A percentile compares a stretch with the other conserved stretches of the same genome.
These are phyloP conservation scores for Paxillus involutus DNA, from an alignment of 768 basidiomycete genomes.

Conservation along the genomic window DNA sequence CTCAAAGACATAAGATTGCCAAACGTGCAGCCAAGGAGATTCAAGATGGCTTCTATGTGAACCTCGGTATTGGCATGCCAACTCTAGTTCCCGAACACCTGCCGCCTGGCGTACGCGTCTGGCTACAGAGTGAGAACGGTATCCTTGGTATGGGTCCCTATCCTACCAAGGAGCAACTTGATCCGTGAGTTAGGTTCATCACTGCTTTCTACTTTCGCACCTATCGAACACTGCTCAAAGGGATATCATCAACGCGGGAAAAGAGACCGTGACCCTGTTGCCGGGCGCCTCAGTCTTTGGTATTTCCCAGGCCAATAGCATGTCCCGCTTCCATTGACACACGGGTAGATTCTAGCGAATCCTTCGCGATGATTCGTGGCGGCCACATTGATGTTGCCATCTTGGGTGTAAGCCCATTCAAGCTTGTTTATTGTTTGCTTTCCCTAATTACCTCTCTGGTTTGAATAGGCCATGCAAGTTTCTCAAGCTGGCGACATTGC, in stretches of 20 bases:
- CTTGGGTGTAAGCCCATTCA: constrained; percentile 65
- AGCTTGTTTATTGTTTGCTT: neutral
- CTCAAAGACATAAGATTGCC: constrained; percentile 73
- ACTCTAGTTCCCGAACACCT: constrained; percentile 84
- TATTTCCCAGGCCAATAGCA: constrained; percentile 31
- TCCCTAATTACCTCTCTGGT: constrained; percentile 2
- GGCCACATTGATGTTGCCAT: constrained; percentile 94
- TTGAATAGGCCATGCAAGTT: constrained; percentile 85
- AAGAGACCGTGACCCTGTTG: constrained; percentile 90
- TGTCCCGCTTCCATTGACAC: neutral
- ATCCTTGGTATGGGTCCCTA: constrained; percentile 91
- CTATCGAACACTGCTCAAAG: constrained; percentile 35
- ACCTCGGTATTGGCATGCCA: constrained; percentile 90
- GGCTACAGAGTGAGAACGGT: constrained; percentile 91
- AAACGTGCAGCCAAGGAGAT: constrained; percentile 88
- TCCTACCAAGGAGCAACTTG: constrained; percentile 74
- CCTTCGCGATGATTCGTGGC: constrained; percentile 97
- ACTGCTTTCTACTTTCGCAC: neutral
- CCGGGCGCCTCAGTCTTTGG: constrained; percentile 93
- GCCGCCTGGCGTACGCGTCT: constrained; percentile 73
- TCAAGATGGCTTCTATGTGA: constrained; percentile 85
- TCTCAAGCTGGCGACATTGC: constrained; percentile 91
- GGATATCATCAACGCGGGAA: constrained; percentile 93
- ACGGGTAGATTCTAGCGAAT: constrained; percentile 74
- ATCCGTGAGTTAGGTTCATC: constrained; percentile 57